Percentiles rank a stretch among this genome's conserved stretches.
Conservation (phyloP, 306 rosid genomes). For the Sindora glabra region DNA sequence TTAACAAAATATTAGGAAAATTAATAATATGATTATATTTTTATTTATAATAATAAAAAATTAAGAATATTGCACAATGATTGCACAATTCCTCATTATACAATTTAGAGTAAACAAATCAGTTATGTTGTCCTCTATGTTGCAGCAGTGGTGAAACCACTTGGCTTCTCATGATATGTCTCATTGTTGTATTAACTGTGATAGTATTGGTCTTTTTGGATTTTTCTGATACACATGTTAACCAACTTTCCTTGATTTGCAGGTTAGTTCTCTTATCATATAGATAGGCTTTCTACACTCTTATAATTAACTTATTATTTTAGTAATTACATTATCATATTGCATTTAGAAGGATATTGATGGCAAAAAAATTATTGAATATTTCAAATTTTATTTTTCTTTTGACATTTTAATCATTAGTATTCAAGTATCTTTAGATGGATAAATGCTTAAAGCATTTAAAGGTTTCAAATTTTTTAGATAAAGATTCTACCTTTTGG, state of each 20-base stretch:
- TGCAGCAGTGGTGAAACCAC: conserved; percentile 93
- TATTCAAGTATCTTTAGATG: conserved; percentile 31
- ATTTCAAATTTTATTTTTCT: conserved; percentile 32
- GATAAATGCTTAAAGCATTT: conserved; percentile 27
- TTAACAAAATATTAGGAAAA: too few relatives aligned
- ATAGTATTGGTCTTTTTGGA: conserved; percentile 81
- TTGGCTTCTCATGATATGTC: conserved; percentile 80
- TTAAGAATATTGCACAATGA: too few relatives aligned
- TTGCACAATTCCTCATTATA: too few relatives aligned
- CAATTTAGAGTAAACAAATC: too few relatives aligned
- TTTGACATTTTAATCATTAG: conserved; percentile 33
- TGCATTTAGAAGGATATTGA: conserved; percentile 22
- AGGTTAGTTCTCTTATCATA: conserved; percentile 50
- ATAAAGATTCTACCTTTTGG: conserved; percentile 17
- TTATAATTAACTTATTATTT: conserved; percentile 36
- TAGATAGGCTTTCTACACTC: conserved; percentile 35
- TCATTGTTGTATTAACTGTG: conserved; percentile 75
- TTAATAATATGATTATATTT: too few relatives aligned
- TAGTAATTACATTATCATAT: conserved; percentile 33
- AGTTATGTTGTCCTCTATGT: conserved; percentile 99
- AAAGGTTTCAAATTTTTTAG: conserved; percentile 13
- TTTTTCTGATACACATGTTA: conserved; percentile 58
- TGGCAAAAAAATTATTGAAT: conserved; percentile 39
- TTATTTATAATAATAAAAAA: too few relatives aligned
- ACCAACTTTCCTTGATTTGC: conserved; percentile 62